phyloP scores from a whole-genome alignment of 2,329 filamentous ascomycete species.

The Alternaria gaisen region DNA sequence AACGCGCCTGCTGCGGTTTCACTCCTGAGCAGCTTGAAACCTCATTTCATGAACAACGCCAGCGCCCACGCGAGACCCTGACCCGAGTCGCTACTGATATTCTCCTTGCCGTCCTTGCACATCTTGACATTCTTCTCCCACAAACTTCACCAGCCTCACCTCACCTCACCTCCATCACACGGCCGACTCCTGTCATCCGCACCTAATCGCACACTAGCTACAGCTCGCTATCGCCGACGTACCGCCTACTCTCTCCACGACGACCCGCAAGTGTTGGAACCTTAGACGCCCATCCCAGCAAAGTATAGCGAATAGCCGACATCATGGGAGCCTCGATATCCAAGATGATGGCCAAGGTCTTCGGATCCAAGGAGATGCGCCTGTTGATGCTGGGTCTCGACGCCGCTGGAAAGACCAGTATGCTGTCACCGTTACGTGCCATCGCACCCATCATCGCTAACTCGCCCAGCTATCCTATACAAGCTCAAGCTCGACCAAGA shows the following conservation, averaged over 20 bases:
- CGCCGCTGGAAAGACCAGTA: slow-evolving; percentile 94
- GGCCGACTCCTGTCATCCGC: background rate
- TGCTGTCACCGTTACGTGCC: slow-evolving; percentile 19
- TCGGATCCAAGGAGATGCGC: slow-evolving; percentile 98
- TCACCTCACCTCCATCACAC: background rate
- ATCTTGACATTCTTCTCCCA: background rate
- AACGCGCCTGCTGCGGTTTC: slow-evolving; percentile 16
- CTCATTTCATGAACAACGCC: slow-evolving; percentile 15
- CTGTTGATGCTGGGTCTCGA: slow-evolving; percentile 97
- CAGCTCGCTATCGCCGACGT: slow-evolving; percentile 4
- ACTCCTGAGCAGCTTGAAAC: slow-evolving; percentile 20
- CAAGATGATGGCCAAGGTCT: slow-evolving; percentile 98
- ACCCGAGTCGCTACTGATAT: slow-evolving; percentile 4
- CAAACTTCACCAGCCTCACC: background rate
- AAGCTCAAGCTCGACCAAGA: slow-evolving; percentile 99
- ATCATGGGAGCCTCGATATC: slow-evolving; percentile 90
- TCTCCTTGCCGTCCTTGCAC: background rate
- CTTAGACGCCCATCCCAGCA: background rate
- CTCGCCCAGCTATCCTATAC: slow-evolving; percentile 80
- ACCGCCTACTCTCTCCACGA: slow-evolving; percentile 3
- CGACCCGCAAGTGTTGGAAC: background rate
- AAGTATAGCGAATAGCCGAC: slow-evolving; percentile 50
- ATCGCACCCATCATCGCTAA: slow-evolving; percentile 23
- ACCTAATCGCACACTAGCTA: slow-evolving; percentile 4
- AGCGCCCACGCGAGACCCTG: slow-evolving; percentile 11